A percentile compares a stretch with the other conserved stretches of the same genome.
Conservation (phyloP, 139 green algal species). For the Spirogloea muscicola region DNA sequence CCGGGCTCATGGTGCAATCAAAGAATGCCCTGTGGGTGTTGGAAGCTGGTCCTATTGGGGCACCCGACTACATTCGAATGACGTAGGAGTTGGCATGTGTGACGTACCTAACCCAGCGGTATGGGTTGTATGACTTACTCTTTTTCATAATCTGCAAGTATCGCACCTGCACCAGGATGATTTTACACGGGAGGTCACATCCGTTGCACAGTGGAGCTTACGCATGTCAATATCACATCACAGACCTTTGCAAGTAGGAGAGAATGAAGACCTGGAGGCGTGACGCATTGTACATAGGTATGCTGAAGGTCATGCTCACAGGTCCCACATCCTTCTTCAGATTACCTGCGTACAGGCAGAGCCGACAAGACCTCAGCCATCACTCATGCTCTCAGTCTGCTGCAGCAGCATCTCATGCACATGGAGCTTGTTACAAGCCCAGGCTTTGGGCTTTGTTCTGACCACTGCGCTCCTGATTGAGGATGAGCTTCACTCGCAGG, state of each 20-base stretch:
- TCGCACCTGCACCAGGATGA: slow-evolving; percentile 33
- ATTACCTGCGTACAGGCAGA: slow-evolving; percentile 37
- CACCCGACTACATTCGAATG: slow-evolving; percentile 43
- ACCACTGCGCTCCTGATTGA: slow-evolving; percentile 22
- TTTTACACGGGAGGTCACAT: too few relatives aligned
- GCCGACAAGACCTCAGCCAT: too few relatives aligned
- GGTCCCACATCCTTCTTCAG: slow-evolving; percentile 72
- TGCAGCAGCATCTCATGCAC: too few relatives aligned
- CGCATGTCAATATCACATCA: neutral
- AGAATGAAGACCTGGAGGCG: slow-evolving; percentile 34
- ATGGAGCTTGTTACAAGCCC: too few relatives aligned
- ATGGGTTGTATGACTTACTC: slow-evolving; percentile 73
- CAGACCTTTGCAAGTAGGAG: slow-evolving; percentile 3
- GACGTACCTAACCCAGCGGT: slow-evolving; percentile 78
- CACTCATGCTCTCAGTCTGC: too few relatives aligned
- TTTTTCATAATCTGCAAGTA: slow-evolving; percentile 85
- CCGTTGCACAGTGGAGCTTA: too few relatives aligned
- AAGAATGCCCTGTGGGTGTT: too few relatives aligned
- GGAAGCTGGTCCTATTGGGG: too few relatives aligned
- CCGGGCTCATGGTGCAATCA: too few relatives aligned
- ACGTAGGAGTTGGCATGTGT: slow-evolving; percentile 73
- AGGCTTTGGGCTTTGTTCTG: too few relatives aligned
- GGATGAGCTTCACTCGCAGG: slow-evolving; percentile 23
- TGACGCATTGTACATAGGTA: slow-evolving; percentile 76
- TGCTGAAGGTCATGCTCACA: slow-evolving; percentile 88